phyloP scores from a whole-genome alignment of 1,139 yeast genomes.

The Komagataea norvegica region DNA sequence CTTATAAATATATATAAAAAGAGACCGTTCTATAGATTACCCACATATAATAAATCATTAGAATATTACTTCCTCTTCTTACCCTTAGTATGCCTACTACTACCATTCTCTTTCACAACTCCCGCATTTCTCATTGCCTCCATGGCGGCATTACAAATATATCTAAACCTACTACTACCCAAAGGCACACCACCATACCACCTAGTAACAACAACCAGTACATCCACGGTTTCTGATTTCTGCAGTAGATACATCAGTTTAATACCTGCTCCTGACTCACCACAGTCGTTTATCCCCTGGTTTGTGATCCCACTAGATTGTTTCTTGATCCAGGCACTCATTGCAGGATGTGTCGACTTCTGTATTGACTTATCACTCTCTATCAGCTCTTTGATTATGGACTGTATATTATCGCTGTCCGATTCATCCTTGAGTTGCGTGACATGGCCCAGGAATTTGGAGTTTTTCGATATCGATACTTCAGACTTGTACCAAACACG shows the following conservation, averaged over 20 bases:
- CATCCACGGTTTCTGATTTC: constrained; percentile 43
- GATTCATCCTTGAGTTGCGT: constrained; percentile 36
- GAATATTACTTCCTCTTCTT: constrained; percentile 8
- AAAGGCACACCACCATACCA: constrained; percentile 73
- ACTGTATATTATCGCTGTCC: constrained; percentile 30
- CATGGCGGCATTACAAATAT: constrained; percentile 49
- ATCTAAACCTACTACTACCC: constrained; percentile 61
- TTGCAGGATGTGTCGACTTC: constrained; percentile 61
- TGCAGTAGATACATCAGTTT: constrained; percentile 48
- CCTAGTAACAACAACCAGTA: constrained; percentile 57
- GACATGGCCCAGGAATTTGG: constrained; percentile 59
- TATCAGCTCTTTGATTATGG: constrained; percentile 29
- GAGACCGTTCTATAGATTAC: background rate
- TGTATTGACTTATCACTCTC: constrained; percentile 39
- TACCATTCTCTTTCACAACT: background rate
- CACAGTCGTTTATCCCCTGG: constrained; percentile 54
- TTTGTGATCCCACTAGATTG: constrained; percentile 32
- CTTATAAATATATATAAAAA: constrained; percentile 66
- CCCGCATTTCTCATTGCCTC: constrained; percentile 33
- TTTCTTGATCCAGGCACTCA: constrained; percentile 61
- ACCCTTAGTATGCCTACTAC: constrained; percentile 1
- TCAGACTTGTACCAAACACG: constrained; percentile 25
- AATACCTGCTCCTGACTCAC: constrained; percentile 64
- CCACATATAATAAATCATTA: constrained; percentile 1
- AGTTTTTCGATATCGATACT: constrained; percentile 35